phyloP scores from a whole-genome alignment of 1,284 basidiomycete species.

The Austroboletus niveus region DNA sequence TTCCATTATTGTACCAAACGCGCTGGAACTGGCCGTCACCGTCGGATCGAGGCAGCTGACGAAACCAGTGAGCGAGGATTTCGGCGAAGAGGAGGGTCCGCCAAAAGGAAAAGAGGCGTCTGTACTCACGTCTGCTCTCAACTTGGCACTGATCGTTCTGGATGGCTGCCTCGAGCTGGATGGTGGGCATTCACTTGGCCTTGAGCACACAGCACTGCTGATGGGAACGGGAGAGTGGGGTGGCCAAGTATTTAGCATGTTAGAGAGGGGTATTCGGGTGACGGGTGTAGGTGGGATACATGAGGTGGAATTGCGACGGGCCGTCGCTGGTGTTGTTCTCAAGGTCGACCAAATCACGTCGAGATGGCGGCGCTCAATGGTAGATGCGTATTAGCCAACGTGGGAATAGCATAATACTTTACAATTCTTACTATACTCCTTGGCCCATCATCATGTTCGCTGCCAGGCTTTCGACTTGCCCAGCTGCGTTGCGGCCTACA shows the following conservation, averaged over 20 bases:
- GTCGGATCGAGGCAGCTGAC: conserved; percentile 69
- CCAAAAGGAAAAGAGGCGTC: conserved; percentile 54
- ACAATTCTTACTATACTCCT: not conserved
- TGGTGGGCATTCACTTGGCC: conserved; percentile 68
- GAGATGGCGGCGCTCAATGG: conserved; percentile 75
- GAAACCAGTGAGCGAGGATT: conserved; percentile 42
- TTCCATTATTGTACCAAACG: conserved; percentile 74
- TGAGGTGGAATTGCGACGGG: conserved; percentile 58
- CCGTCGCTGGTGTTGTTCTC: conserved; percentile 77
- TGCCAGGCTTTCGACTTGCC: conserved; percentile 11
- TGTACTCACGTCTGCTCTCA: conserved; percentile 72
- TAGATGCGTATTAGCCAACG: conserved; percentile 30
- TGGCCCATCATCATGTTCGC: conserved; percentile 20
- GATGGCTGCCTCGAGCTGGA: conserved; percentile 78
- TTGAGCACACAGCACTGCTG: conserved; percentile 73
- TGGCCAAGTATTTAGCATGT: conserved; percentile 56
- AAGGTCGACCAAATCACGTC: conserved; percentile 77
- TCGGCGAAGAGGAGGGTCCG: conserved; percentile 35
- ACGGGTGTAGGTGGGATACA: conserved; percentile 66
- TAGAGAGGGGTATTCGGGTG: conserved; percentile 65
- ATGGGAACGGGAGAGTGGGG: conserved; percentile 82
- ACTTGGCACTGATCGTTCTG: conserved; percentile 74
- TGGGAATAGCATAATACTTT: conserved; percentile 14
- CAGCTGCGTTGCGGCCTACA: conserved; percentile 18
- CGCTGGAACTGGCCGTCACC: conserved; percentile 79